These are phyloP conservation scores for Fusarium pseudoanthophilum DNA, from an alignment of 2,329 filamentous ascomycete genomes.

Conservation along the genomic window DNA sequence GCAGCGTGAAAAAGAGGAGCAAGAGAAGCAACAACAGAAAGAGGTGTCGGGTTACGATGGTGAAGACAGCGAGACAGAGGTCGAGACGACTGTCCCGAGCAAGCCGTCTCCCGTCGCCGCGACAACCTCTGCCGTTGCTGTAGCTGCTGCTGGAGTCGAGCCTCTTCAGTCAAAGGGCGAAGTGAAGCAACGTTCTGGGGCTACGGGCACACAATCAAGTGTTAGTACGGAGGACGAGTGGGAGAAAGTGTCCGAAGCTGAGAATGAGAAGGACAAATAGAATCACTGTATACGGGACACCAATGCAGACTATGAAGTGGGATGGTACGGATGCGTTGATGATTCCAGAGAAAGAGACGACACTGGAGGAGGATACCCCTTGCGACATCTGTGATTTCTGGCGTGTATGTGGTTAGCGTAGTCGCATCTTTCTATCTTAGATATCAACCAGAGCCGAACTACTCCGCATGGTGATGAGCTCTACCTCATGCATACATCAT, in stretches of 20 bases:
- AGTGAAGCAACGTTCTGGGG: slow-evolving; percentile 59
- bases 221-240: slow-evolving; percentile 94
- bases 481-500: neutral
- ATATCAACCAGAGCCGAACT: slow-evolving; percentile 17
- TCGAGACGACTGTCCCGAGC: slow-evolving; percentile 48
- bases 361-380: slow-evolving; percentile 43
- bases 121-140: slow-evolving; percentile 25
- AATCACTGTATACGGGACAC: slow-evolving; percentile 1
- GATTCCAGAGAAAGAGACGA: slow-evolving; percentile 19
- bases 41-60: slow-evolving; percentile 42
- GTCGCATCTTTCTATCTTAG: slow-evolving; percentile 22
- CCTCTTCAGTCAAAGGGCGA: slow-evolving; percentile 55
- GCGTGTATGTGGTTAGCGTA: slow-evolving; percentile 41
- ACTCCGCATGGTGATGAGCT: neutral
- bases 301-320: neutral
- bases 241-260: slow-evolving; percentile 89
- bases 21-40: slow-evolving; percentile 42
- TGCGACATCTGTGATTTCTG: slow-evolving; percentile 35
- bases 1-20: slow-evolving; percentile 50
- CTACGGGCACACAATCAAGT: slow-evolving; percentile 64
- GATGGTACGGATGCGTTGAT: neutral
- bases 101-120: slow-evolving; percentile 31
- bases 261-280: slow-evolving; percentile 68
- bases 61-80: slow-evolving; percentile 54
- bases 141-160: slow-evolving; percentile 55